Evolutionary conservation across 1,284 basidiomycete species (phyloP).

Genomic region (Leucoagaricus sp.): DNA sequence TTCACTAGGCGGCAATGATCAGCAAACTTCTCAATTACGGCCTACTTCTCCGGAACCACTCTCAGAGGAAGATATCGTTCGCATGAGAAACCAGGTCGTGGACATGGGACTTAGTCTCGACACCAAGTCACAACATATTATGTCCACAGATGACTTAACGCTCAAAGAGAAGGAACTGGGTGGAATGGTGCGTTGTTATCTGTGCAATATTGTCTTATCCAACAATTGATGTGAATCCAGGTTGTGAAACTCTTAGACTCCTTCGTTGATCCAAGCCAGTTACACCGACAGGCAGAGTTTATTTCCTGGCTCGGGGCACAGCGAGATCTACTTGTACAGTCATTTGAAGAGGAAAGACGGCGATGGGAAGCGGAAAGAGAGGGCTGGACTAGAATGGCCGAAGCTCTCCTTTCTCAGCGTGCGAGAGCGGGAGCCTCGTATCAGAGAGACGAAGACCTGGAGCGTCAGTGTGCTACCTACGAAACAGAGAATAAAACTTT

Average conservation of each 20-base stretch:
- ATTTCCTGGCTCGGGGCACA: slow-evolving; percentile 58
- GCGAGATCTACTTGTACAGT: slow-evolving; percentile 54
- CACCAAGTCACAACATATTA: slow-evolving; percentile 6
- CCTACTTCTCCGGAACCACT: slow-evolving; percentile 30
- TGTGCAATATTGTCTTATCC: slow-evolving; percentile 8
- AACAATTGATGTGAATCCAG: slow-evolving; percentile 31
- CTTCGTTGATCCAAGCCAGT: slow-evolving; percentile 44
- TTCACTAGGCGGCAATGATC: slow-evolving; percentile 30
- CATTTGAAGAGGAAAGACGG: slow-evolving; percentile 54
- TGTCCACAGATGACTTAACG: slow-evolving; percentile 16
- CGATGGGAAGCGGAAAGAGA: slow-evolving; percentile 62
- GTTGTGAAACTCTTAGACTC: slow-evolving; percentile 47
- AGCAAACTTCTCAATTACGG: slow-evolving; percentile 26
- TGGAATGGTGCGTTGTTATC: slow-evolving; percentile 56
- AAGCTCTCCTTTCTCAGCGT: slow-evolving; percentile 57
- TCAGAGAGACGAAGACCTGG: slow-evolving; percentile 52
- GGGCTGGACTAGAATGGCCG: slow-evolving; percentile 60
- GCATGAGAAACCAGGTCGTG: slow-evolving; percentile 28
- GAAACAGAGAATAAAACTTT: slow-evolving; percentile 58
- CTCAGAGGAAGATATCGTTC: slow-evolving; percentile 27
- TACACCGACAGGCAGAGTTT: slow-evolving; percentile 59
- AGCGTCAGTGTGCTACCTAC: slow-evolving; percentile 44
- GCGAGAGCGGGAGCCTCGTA: slow-evolving; percentile 34
- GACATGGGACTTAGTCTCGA: slow-evolving; percentile 23
- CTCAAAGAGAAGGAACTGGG: slow-evolving; percentile 52